A percentile compares a stretch with the other conserved stretches of the same genome.
Conservation (phyloP, 805 yeast genomes). For the Saccharomycopsis selenospora region DNA sequence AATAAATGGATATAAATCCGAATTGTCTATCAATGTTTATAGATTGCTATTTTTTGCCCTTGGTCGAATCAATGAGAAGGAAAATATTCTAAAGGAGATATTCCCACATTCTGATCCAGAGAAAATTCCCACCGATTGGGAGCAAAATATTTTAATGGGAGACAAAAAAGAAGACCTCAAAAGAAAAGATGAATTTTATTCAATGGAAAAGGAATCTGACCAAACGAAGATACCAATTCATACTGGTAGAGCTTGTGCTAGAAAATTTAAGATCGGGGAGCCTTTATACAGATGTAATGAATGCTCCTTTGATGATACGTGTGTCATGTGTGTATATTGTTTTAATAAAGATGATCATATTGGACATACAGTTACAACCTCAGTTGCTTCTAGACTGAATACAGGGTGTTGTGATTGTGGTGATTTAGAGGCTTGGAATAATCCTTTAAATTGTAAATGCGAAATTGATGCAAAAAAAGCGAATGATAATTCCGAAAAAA, state of each 20-base stretch:
- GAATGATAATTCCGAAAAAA: neutral
- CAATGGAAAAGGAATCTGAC: neutral
- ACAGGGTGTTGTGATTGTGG: conserved; percentile 82
- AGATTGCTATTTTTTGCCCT: conserved; percentile 10
- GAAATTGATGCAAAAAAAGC: neutral
- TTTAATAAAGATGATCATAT: conserved; percentile 63
- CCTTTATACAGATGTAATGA: conserved; percentile 66
- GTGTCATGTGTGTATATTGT: conserved; percentile 69
- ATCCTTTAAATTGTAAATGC: conserved; percentile 28
- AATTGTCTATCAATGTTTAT: conserved; percentile 6
- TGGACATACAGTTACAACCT: conserved; percentile 49
- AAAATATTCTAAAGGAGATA: neutral
- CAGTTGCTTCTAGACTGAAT: conserved; percentile 24
- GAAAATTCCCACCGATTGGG: conserved; percentile 2
- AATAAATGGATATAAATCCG: no score
- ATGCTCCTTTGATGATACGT: conserved; percentile 71
- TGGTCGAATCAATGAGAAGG: neutral
- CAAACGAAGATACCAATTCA: conserved; percentile 28
- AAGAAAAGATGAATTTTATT: neutral
- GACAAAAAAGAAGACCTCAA: neutral
- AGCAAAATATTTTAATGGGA: neutral
- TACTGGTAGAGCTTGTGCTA: conserved; percentile 59
- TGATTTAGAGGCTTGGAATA: conserved; percentile 77
- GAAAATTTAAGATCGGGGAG: conserved; percentile 51
- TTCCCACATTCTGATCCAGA: conserved; percentile 5